Percentiles rank a stretch among this genome's conserved stretches.
These are phyloP conservation scores for Fusarium dlaminii DNA, from an alignment of 2,329 filamentous ascomycete genomes.

Conservation along the genomic window DNA sequence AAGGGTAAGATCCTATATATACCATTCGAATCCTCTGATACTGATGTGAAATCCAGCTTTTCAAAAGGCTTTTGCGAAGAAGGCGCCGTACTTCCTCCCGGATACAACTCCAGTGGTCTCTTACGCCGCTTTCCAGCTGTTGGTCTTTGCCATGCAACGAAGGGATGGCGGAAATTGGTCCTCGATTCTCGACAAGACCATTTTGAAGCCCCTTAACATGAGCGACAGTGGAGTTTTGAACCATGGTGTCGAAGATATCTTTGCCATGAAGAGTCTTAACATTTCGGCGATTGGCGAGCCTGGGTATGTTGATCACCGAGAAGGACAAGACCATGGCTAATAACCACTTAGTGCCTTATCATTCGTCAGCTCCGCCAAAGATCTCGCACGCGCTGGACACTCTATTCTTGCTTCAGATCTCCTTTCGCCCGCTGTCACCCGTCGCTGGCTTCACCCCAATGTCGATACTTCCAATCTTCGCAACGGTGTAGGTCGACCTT, in stretches of 20 bases:
- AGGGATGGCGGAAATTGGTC: not conserved
- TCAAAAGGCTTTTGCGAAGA: not conserved
- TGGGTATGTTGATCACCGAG: not conserved
- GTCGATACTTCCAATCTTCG: constrained; percentile 47
- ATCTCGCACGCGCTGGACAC: constrained; percentile 31
- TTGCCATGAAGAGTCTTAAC: constrained; percentile 16
- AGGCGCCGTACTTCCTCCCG: constrained; percentile 25
- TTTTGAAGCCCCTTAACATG: constrained; percentile 21
- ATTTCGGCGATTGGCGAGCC: constrained; percentile 17
- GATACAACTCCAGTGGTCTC: constrained; percentile 35
- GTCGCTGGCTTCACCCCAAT: constrained; percentile 45
- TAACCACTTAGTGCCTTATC: constrained; percentile 21
- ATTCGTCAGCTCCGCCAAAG: constrained; percentile 27
- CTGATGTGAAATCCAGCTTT: constrained; percentile 1
- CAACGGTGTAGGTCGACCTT: constrained; percentile 47
- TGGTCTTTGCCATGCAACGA: constrained; percentile 31
- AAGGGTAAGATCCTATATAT: not conserved
- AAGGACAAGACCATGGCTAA: accelerated
- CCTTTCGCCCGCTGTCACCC: constrained; percentile 32
- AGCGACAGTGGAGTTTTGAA: constrained; percentile 7
- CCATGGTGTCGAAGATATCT: not conserved
- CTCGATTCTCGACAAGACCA: not conserved
- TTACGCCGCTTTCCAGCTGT: constrained; percentile 34
- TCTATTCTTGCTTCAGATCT: constrained; percentile 37
- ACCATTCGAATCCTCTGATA: accelerated